Conservation (phyloP, 257 asterid genomes). For the Solanum phureja region DNA sequence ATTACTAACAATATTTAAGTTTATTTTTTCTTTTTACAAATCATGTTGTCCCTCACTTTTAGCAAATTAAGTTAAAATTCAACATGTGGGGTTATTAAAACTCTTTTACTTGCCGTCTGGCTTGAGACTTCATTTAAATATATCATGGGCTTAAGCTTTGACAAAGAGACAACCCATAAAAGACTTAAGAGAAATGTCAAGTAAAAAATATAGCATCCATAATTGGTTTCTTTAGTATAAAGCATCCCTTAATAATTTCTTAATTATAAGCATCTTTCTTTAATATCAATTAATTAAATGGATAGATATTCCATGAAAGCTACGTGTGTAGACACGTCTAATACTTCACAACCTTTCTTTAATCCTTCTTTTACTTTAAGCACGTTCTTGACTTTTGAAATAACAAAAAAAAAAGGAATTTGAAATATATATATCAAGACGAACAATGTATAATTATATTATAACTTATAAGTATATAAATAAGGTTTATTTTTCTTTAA, state of each 20-base stretch:
- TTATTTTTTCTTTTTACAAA: not conserved
- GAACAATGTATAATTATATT: not conserved
- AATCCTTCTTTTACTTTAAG: not conserved
- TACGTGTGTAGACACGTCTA: conserved; percentile 2
- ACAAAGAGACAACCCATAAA: not conserved
- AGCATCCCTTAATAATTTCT: not conserved
- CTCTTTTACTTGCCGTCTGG: not conserved
- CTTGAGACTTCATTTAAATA: not conserved
- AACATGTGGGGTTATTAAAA: not conserved
- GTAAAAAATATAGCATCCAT: not conserved
- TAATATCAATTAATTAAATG: not conserved
- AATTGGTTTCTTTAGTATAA: not conserved
- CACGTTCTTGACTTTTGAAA: conserved; percentile 4
- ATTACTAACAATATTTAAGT: not conserved
- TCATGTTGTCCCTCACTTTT: not conserved
- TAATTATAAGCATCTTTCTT: not conserved
- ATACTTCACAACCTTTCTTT: not conserved
- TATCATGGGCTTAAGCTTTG: not conserved
- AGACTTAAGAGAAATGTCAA: not conserved
- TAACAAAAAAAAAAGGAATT: too few species aligned
- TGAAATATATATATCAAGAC: not conserved
- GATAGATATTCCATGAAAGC: conserved; percentile 5
- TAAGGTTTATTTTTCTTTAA: not conserved
- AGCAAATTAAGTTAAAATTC: not conserved
- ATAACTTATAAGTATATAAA: not conserved